phyloP scores from a whole-genome alignment of 352 stramenopile genomes.

The Albugo laibachii region DNA sequence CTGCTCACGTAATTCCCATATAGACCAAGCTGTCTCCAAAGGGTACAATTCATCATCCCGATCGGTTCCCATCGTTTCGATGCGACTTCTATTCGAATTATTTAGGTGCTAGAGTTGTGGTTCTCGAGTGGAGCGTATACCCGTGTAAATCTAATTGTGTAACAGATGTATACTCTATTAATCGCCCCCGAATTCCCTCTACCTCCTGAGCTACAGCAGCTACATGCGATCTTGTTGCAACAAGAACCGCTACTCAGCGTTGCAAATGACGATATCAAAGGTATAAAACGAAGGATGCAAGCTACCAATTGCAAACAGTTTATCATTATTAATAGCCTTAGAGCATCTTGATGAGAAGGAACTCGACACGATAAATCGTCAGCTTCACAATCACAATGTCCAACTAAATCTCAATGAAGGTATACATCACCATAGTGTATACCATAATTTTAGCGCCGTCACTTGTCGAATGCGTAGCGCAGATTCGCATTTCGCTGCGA shows the following conservation, averaged over 20 bases:
- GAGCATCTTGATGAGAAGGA: neutral
- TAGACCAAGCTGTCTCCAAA: constrained; percentile 65
- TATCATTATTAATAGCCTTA: too few relatives aligned
- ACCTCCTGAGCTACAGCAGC: too few relatives aligned
- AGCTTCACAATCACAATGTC: too few relatives aligned
- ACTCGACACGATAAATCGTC: neutral
- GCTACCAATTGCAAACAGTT: too few relatives aligned
- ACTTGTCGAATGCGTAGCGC: neutral
- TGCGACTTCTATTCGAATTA: neutral
- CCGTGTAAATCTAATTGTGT: too few relatives aligned
- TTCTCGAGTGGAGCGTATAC: neutral
- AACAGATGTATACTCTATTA: neutral
- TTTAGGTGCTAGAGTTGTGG: neutral
- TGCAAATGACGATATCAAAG: too few relatives aligned
- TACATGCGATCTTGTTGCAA: neutral
- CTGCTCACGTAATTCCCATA: constrained; percentile 74
- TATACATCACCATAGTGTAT: too few relatives aligned
- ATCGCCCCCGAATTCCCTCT: too few relatives aligned
- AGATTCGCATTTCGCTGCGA: neutral
- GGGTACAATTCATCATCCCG: constrained; percentile 38
- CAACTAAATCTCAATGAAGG: too few relatives aligned
- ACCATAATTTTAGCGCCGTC: neutral
- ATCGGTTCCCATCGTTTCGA: neutral
- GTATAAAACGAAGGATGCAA: too few relatives aligned
- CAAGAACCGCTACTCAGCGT: too few relatives aligned